Conservation (phyloP, 208 protist species). For the Trichomonas tenax region DNA sequence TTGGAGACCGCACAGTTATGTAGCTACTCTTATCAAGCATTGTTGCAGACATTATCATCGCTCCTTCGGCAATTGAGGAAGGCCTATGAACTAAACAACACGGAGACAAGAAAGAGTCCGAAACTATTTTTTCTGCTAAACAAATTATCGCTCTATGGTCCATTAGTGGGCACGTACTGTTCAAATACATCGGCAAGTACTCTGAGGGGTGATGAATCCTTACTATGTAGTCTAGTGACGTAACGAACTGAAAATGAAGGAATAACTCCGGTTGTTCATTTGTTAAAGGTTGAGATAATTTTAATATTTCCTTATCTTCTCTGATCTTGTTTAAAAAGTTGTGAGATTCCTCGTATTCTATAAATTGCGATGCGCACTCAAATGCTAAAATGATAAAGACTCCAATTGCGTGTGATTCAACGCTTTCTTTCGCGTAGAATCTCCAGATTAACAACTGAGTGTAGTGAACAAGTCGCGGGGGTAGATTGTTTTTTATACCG, state of each 20-base stretch:
- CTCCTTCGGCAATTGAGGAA: background rate
- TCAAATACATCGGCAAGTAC: background rate
- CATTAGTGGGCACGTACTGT: too few relatives aligned
- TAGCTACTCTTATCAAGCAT: background rate
- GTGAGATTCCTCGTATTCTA: background rate
- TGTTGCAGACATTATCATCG: background rate
- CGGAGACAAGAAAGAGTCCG: background rate
- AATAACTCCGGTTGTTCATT: background rate
- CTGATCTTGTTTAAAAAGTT: background rate
- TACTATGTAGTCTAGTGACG: background rate
- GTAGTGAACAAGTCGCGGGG: background rate
- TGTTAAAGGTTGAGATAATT: background rate
- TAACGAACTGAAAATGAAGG: background rate
- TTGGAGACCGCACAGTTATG: background rate
- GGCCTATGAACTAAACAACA: background rate
- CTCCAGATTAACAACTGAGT: background rate
- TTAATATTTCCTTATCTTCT: background rate
- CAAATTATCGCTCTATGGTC: background rate
- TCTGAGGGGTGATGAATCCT: background rate
- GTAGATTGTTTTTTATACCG: background rate
- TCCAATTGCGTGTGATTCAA: background rate
- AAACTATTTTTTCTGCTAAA: background rate
- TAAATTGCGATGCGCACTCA: background rate
- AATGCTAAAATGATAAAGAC: background rate
- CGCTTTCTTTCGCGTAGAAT: background rate